Evolutionary conservation across 1,284 basidiomycete genomes (phyloP), one percentile per base, ranked within the genome.

Genomic region (Leucoagaricus sp.): DNA sequence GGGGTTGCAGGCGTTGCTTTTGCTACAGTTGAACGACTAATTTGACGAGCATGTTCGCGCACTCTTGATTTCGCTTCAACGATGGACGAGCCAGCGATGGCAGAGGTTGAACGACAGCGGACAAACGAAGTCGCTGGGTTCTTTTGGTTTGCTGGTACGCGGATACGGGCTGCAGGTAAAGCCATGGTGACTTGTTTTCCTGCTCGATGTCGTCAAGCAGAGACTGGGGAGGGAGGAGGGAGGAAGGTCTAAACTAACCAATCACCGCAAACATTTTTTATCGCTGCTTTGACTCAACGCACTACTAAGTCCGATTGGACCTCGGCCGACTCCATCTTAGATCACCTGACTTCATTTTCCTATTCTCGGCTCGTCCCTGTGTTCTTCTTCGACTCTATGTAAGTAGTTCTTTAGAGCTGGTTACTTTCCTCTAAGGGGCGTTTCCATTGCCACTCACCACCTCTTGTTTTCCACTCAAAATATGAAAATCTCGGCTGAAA

Each of bases 61-160:
- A 93, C 86, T 71, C 91, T 85, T 45, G 81, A 80, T 72, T 85
- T 87, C 49, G 87, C 86, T 38, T 89, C 87, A 55, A 86, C 67
- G 66, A 88, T 86, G 9, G 84, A 83, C 40, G 74, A 64, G 31
- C 29, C 28, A 3, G 17, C 19, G 19, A 13, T 45, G 15, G 47
- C 36, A 13, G 44, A 9, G 10, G 55, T 57, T 17, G 55, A 57
- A 45, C 55, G 55, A 47, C 55, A 47, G 42, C 55, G 55, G 7
- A 51, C 55, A 28, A 52, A 46, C 1, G 44, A 29, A 29, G 45
- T 42, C 21, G 48, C 48, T 34, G 54, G 47, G 55, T 28, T 23
- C 44, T 57, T 57, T 51, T 51, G 49, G 47, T 42, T 33, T 21
- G 49, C 42, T 51, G 49, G 49, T n/a, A 41, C 49, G n/a, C 55